Evolutionary conservation across 2,329 filamentous ascomycete genomes (phyloP), one percentile per base, ranked within the genome.

Genomic region (Basipetospora chlamydospora): DNA sequence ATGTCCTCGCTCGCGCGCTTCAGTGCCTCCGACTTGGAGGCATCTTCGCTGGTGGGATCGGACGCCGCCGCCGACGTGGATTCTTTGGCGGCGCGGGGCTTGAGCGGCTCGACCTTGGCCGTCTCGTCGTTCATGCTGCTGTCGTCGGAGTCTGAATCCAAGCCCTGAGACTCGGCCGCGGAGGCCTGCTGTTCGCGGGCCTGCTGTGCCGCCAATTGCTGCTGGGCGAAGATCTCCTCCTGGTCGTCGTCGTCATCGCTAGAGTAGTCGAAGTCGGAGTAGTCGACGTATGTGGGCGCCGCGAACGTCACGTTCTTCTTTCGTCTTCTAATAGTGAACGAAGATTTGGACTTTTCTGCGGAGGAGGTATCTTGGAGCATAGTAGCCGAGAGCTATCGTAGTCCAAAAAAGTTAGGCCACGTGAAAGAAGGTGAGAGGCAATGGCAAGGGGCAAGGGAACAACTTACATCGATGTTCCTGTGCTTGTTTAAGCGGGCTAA

Each of bases 401-500:
- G 43, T 26, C 43, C 51, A 58, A 40, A 59, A 50, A 26, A 26
- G 37, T 33, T 34, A 28, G 28, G 20, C 13, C n/a, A 17, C 26
- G 12, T 15, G n/a, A 4, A n/a, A 23, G 17, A 23, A 10, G 29
- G n/a, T 32, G 6, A 15, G 35, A 28, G n/a, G n/a, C 11, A 26
- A 18, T 15, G 4, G n/a, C 8, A 20, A 12, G 22, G 22, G 22
- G 22, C 22, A 23, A 23, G 6, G 6, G 22, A n/a, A 11, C 11
- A 23, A 53, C 83, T 44, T 72, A 93, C 86, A 63, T 98, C 90
- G 48, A 96, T 87, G 52, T 98, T 98, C 52, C 90, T 76, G 59
- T 98, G 90, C 60, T 98, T 98, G 59, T 98, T 98, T 44, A 96
- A 61, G 44, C 90, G 77, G 31, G 90, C 90, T 43, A 98, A 61